Base-by-base conservation (phyloP, 148 eudicot species). In the Linanthus parryae region DNA sequence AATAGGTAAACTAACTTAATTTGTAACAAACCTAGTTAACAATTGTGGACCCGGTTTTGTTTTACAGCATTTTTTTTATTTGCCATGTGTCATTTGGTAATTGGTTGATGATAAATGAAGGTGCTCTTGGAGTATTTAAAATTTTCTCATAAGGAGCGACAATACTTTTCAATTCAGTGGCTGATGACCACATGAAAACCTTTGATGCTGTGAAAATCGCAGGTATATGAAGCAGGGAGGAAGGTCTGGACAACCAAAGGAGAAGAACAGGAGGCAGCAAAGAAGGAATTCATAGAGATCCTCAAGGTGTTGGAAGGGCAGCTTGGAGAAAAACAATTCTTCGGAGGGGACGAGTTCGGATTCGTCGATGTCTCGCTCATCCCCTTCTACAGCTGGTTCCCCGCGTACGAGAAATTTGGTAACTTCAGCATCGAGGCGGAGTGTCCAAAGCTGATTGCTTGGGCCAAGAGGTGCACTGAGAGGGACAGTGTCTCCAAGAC, bases 391-490 rank as follows among this genome's bases (percentile, higher is more conserved):
- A 41, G 63, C 47, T 74, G 84, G 84, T 71, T 74, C 39, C 62
- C 71, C 19, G 41, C 75, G 22, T 68, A 58, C 14, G 77, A 79
- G 52, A 69, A 48, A 5, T 53, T 23, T 48, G 63, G 68, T 21
- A 22, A 63, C 15, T 67, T 72, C 53, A 69, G 56, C 42, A 46
- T 69, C 8, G 75, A 62, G 30, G 53, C 44, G 5, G 75, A 75
- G 52, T 79, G 85, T 26, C 81, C 75, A 0, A 69, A 50, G 24
- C 59, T 79, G 9, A 34, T 69, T 18, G 65, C 66, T 0, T 79
- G 85, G 81, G 68, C 61, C 26, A 79, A 75, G 65, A 75, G 76
- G 52, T 79, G 85, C 61, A 28, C 69, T 59, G 34, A 69, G 20
- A 79, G 59, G 29, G 54, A 75, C 16, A 72, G 70, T 50, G 81